Evolutionary conservation across 306 rosid species (phyloP).

Genomic region (Begonia loranthoides): DNA sequence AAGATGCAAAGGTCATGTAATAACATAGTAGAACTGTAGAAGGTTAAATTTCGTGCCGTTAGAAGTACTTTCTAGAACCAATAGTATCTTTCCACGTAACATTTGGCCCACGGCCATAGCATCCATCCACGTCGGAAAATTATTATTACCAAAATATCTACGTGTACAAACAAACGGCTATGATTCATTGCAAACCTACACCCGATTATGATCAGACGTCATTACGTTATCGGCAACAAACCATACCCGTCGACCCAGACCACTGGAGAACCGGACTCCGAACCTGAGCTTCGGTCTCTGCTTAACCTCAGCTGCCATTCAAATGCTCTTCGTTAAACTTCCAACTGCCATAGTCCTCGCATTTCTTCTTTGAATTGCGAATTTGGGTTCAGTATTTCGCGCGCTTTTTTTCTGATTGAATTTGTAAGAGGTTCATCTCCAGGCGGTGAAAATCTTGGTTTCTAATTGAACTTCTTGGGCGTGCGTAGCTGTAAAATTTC

Average conservation of each 20-base stretch:
- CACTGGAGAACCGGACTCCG: slow-evolving; percentile 5
- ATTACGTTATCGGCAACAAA: neutral
- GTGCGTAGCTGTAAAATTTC: neutral
- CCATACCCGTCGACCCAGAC: neutral
- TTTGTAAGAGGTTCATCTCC: neutral
- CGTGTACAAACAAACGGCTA: slow-evolving; percentile 6
- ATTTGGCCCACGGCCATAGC: too few species aligned
- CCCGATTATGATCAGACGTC: neutral
- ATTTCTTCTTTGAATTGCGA: slow-evolving; percentile 8
- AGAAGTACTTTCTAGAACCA: too few species aligned
- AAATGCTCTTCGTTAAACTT: slow-evolving; percentile 8
- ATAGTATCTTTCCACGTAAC: too few species aligned
- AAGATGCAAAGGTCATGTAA: too few species aligned
- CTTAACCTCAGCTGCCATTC: slow-evolving; percentile 24
- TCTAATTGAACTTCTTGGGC: slow-evolving; percentile 5
- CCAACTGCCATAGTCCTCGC: slow-evolving; percentile 2
- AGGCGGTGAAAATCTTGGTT: slow-evolving; percentile 1
- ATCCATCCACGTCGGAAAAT: neutral
- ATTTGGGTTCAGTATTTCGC: neutral
- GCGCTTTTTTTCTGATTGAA: neutral
- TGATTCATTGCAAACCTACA: neutral
- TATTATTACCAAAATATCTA: neutral
- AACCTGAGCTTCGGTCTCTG: slow-evolving; percentile 4
- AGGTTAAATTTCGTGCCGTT: too few species aligned
- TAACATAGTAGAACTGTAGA: too few species aligned